Evolutionary conservation across 1,284 basidiomycete species (phyloP).

Genomic region (Malassezia brasiliensis): DNA sequence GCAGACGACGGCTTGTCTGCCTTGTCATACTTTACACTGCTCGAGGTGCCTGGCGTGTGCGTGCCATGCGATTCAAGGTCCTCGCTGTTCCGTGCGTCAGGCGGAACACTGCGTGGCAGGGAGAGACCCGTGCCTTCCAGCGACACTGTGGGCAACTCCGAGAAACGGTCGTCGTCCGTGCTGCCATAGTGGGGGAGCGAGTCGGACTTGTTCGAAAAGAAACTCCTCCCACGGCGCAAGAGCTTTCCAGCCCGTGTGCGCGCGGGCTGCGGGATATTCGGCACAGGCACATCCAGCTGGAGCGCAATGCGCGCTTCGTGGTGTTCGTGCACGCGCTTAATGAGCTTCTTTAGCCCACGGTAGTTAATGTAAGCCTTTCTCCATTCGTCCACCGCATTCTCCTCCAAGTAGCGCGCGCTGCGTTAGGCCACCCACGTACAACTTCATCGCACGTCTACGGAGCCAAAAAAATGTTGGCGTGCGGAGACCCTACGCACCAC

Average conservation of each 20-base stretch:
- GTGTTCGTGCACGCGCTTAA: constrained; percentile 43
- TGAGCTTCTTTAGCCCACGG: constrained; percentile 47
- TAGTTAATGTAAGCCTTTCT: constrained; percentile 47
- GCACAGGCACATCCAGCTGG: too few relatives aligned
- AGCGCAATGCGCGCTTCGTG: constrained; percentile 4
- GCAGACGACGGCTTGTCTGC: neutral
- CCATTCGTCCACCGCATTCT: constrained; percentile 46
- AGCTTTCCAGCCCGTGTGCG: neutral
- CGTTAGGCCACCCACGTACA: constrained; percentile 11
- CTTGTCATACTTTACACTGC: neutral
- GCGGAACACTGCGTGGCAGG: neutral
- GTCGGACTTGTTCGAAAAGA: neutral
- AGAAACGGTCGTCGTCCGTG: neutral
- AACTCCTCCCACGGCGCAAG: neutral
- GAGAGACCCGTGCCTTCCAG: constrained; percentile 24
- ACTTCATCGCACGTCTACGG: constrained; percentile 10
- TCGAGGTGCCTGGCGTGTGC: neutral
- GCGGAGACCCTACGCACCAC: too few relatives aligned
- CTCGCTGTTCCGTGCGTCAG: neutral
- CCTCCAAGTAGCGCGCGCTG: constrained; percentile 38
- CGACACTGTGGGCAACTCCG: constrained; percentile 16
- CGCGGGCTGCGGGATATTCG: neutral
- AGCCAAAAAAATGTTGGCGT: neutral
- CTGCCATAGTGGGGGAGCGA: constrained; percentile 6
- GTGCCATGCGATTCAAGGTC: neutral